Conservation (phyloP, 2,329 filamentous ascomycete species). For the Botrytis sinoallii region DNA sequence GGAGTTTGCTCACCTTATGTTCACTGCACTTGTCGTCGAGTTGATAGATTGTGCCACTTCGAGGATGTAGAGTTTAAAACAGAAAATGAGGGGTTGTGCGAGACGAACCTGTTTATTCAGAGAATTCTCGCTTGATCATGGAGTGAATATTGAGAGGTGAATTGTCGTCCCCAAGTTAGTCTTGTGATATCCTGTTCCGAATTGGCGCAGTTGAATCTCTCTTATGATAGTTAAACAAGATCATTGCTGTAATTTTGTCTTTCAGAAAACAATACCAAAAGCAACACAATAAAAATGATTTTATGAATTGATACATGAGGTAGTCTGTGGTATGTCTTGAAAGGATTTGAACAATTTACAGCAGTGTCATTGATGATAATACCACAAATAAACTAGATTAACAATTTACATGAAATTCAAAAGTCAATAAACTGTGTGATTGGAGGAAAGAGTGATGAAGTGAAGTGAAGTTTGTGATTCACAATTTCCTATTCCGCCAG, state of each 20-base stretch:
- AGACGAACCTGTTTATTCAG: neutral
- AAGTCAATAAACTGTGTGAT: neutral
- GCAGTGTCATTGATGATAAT: rapidly evolving
- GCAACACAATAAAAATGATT: neutral
- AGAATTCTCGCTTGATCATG: neutral
- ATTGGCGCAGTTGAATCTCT: neutral
- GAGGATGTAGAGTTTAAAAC: neutral
- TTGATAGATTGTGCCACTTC: neutral
- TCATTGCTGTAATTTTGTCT: neutral
- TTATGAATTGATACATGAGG: neutral
- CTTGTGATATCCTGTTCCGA: neutral
- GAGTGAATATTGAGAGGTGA: neutral
- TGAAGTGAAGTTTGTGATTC: neutral
- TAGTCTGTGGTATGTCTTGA: neutral
- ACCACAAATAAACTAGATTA: neutral
- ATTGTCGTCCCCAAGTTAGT: neutral
- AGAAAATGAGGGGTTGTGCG: neutral
- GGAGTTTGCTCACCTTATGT: neutral
- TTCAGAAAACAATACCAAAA: neutral
- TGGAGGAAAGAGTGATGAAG: neutral
- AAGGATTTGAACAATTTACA: neutral
- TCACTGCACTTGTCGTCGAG: neutral
- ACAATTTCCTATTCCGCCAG: neutral
- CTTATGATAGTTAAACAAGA: neutral
- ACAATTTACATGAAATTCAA: neutral